A percentile compares a stretch with the other conserved stretches of the same genome.
phyloP scores from a whole-genome alignment of 257 asterid species.

The Schizonepeta tenuifolia region DNA sequence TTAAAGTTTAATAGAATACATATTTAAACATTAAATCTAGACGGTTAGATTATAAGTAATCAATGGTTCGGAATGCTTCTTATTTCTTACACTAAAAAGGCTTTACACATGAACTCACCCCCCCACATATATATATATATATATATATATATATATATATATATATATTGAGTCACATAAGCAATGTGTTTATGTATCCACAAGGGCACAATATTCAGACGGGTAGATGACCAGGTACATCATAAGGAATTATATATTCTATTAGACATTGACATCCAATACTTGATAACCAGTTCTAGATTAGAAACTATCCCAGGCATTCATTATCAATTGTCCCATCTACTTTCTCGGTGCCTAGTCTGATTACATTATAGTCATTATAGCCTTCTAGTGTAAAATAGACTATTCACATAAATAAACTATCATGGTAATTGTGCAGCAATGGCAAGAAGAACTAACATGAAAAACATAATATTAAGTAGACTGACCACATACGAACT shows the following conservation, averaged over 20 bases:
- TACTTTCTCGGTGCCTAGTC: slow-evolving; percentile 18
- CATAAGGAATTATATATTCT: neutral
- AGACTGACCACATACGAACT: slow-evolving; percentile 60
- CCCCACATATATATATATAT: no score
- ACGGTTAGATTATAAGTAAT: no score
- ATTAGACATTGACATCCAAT: slow-evolving; percentile 1
- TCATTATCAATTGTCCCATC: slow-evolving; percentile 20
- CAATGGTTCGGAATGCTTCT: no score
- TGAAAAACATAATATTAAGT: slow-evolving; percentile 22
- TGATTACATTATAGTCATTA: slow-evolving; percentile 9
- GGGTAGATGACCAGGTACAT: slow-evolving; percentile 15
- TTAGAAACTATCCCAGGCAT: slow-evolving; percentile 5
- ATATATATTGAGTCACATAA: neutral
- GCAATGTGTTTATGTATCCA: slow-evolving; percentile 9
- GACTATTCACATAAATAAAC: slow-evolving; percentile 6
- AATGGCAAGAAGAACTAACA: slow-evolving; percentile 23
- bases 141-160: no score
- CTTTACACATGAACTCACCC: no score
- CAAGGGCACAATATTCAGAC: neutral
- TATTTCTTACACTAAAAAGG: no score
- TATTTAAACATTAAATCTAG: no score
- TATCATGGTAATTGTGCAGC: slow-evolving; percentile 21
- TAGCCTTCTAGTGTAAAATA: slow-evolving; percentile 4
- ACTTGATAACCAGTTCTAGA: neutral
- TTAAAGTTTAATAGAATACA: no score